Evolutionary conservation across 2,329 filamentous ascomycete genomes (phyloP), one percentile per base, ranked within the genome.

Genomic region (Amauroascus verrucosus): DNA sequence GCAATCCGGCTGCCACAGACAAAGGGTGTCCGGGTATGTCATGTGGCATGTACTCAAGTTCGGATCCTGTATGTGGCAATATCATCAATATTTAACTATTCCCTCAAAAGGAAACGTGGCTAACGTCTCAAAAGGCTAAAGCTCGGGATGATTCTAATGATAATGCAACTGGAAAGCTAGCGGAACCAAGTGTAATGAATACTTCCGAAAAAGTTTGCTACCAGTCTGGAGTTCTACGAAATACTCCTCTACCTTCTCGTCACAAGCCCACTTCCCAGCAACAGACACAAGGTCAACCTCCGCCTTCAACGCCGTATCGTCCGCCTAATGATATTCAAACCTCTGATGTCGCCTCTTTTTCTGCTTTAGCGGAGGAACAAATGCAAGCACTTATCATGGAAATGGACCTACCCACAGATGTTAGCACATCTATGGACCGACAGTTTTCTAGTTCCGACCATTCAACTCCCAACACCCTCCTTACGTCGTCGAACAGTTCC

Each of bases 401-500:
- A 26, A 64, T 70, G 58, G 65, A 68, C 11, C 56, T 65, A 26
- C 61, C 66, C 13, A 60, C 64, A 6, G 64, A 65, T 26, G 62
- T 62, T 16, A 63, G 62, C 24, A 51, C 60, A 38, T 43, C 45
- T 18, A 65, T 62, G 37, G 68, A 68, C 18, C 60, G 59, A 32
- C 63, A 58, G 26, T 59, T 61, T n/a, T 60, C 64, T 38, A 59
- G 58, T 6, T 68, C 67, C 2, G 66, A 67, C 33, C 65, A 70
- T 33, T 63, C 66, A 9, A 68, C 66, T 4, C 66, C 68, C 11
- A 64, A 63, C 6, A 69, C 67, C 2, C 51, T 68, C 45, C 67
- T 67, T 20, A 65, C 67, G n/a, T 69, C 65, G 5, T 68, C 68
- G 18, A 69, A 68, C 43, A 65, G 62, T 2, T 68, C 68, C 13